Evolutionary conservation across 805 yeast genomes (phyloP), one percentile per base, ranked within the genome.

Genomic region (Teunomyces tritomae): DNA sequence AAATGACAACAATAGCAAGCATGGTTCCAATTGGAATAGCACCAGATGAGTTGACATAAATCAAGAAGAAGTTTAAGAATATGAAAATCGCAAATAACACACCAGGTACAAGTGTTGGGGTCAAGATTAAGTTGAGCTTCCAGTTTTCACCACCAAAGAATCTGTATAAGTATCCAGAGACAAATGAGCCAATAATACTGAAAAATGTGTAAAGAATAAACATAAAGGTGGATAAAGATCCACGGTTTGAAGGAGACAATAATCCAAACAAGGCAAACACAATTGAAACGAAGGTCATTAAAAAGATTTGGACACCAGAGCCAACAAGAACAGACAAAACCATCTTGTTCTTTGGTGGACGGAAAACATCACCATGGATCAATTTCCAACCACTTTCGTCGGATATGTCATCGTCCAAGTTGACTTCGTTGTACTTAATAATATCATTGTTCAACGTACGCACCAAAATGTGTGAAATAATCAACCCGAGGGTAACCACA

Each of bases 321-420:
- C 99, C 99, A 43, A 90, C 80, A 17, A 91, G 67, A 7, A 90
- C 82, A 2, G 97, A 86, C 50, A 90, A 76, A 5, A 87, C 49
- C 79, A 90, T 77, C 47, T 86, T 76, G 55, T 79, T 72, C 44
- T 74, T 64, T 37, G 98, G 98, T 7, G 91, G 71, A 66, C 98
- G 81, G 73, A 92, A 92, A 28, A 92, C 90, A 65, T 92, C 98
- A 52, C 97, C 98, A 59, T 91, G 95, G 34, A 90, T 85, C 54
- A 94, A 77, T 65, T 94, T 94, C 99, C 99, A 94, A 34, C 99
- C 99, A 62, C 90, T 79, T 65, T 94, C 98, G 60, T 90, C 96
- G 52, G 89, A 84, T 45, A 89, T 80, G 49, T 87, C 96, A 57
- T 85, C 89, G 62, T 87, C 94, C 57, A 92, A 77, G 62, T 87